Evolutionary conservation across 1,284 basidiomycete genomes (phyloP), one percentile per base, ranked within the genome.

Genomic region (Sporisorium scitamineum): DNA sequence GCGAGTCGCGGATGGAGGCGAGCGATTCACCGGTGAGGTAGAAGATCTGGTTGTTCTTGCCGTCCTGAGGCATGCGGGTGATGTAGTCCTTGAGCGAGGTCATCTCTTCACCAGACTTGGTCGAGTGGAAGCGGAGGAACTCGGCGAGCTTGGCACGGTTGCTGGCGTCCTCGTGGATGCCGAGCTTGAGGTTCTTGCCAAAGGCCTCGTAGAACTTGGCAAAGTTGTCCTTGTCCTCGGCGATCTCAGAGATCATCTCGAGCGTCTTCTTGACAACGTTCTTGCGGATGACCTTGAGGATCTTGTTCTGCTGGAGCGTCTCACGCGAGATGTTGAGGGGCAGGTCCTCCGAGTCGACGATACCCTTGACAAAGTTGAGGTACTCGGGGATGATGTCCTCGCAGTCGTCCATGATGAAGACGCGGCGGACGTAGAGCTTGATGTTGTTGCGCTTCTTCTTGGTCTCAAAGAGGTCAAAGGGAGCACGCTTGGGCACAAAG

Each of bases 381-480:
- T 99, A 99, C 88, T 99, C 97, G 84, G 97, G 97, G 86, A 99
- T 98, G 86, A 99, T 89, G 85, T 99, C 97, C 89, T 99, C 97
- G 87, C 95, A 98, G 89, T 99, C 96, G 88, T 99, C 96, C 93
- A 97, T 97, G 90, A 99, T 99, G 90, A 99, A 99, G 84, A 99
- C 96, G 70, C 97, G 94, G 89, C 97, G 95, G 83, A 99, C 97
- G 87, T 99, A 99, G 87, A 99, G 94, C 90, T 99, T 99, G 90
- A 99, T 98, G 93, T 98, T 99, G 91, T 98, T 98, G 86, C 96
- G 94, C 92, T 99, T 99, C 93, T 99, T 99, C 93, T 99, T 99
- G 81, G 93, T 94, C 90, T 99, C 97, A 88, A 99, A 99, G 87
- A 99, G 92, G 86, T 99, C 97, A 87, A 99, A 99, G 62, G 96